Evolutionary conservation across 805 yeast genomes (phyloP).

Genomic region (Lipomyces lipofer): DNA sequence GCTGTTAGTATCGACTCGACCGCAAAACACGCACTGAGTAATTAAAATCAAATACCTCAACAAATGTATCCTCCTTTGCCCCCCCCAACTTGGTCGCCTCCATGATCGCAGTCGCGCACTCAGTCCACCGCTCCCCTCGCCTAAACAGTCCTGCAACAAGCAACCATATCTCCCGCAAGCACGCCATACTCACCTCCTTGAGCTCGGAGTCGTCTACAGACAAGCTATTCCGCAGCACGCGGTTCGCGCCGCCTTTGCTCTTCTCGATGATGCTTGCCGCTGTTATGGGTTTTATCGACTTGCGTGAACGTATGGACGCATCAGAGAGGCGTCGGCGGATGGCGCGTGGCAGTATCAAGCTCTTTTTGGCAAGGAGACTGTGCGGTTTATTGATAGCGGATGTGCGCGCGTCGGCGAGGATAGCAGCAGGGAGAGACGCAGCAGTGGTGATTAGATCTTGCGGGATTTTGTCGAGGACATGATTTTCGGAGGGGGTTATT

Average conservation of each 20-base stretch:
- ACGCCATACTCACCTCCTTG: conserved; percentile 25
- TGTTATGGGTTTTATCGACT: conserved; percentile 10
- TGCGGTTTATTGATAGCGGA: conserved; percentile 9
- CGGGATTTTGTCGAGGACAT: conserved; percentile 15
- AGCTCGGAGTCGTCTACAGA: conserved; percentile 27
- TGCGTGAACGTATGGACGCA: conserved; percentile 19
- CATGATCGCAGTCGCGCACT: conserved; percentile 25
- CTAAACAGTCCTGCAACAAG: conserved; percentile 29
- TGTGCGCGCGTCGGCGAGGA: conserved; percentile 16
- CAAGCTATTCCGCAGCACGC: conserved; percentile 27
- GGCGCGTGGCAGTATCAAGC: conserved; percentile 19
- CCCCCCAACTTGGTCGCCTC: conserved; percentile 30
- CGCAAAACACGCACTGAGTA: background rate
- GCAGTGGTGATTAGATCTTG: conserved; percentile 15
- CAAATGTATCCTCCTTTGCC: conserved; percentile 26
- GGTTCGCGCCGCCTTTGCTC: conserved; percentile 26
- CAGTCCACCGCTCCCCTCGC: conserved; percentile 18
- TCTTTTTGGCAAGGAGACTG: conserved; percentile 16
- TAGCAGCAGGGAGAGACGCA: conserved; percentile 13
- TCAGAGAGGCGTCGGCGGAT: conserved; percentile 24
- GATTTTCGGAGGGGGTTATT: background rate
- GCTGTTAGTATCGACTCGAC: background rate
- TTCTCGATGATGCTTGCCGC: conserved; percentile 26
- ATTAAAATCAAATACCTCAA: conserved; percentile 24
- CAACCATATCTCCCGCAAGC: conserved; percentile 29